Conservation (phyloP, 352 stramenopile species). For the Phytopythium vexans region DNA sequence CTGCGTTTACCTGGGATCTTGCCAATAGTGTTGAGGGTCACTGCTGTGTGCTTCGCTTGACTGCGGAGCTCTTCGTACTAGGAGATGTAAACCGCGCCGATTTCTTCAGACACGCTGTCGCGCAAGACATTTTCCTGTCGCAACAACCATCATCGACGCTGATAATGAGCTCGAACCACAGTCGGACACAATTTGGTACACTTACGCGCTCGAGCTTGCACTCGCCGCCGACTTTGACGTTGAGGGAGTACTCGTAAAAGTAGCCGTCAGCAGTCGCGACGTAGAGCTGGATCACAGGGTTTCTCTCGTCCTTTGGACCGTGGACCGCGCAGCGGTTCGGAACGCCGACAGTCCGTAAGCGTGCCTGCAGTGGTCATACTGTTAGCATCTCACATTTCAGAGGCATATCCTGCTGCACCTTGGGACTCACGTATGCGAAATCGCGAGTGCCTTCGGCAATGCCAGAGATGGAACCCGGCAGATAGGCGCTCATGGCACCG, state of each 20-base stretch:
- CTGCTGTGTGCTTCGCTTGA: too few species aligned
- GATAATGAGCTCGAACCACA: conserved; percentile 2
- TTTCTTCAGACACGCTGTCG: conserved; percentile 82
- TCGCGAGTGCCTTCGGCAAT: conserved; percentile 85
- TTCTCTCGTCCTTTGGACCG: conserved; percentile 48
- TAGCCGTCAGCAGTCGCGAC: conserved; percentile 77
- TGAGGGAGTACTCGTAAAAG: conserved; percentile 88
- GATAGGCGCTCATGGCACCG: conserved; percentile 64
- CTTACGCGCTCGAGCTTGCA: conserved; percentile 79
- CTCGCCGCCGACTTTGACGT: conserved; percentile 62
- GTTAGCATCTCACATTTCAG: too few species aligned
- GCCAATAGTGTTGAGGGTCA: too few species aligned
- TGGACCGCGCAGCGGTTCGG: conserved; percentile 81
- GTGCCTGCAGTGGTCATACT: too few species aligned
- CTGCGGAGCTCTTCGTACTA: conserved; percentile 15
- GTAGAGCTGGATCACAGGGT: conserved; percentile 66
- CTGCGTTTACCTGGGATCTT: too few species aligned
- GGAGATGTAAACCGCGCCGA: conserved; percentile 80
- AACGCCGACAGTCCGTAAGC: conserved; percentile 61
- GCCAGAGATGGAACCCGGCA: conserved; percentile 72
- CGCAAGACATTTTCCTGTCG: conserved; percentile 81
- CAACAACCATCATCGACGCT: background rate
- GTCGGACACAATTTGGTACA: conserved; percentile 8
- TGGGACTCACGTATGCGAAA: conserved; percentile 71
- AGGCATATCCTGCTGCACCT: too few species aligned